Conservation (phyloP, 1,284 basidiomycete species). For the Phellopilus nigrolimitatus region DNA sequence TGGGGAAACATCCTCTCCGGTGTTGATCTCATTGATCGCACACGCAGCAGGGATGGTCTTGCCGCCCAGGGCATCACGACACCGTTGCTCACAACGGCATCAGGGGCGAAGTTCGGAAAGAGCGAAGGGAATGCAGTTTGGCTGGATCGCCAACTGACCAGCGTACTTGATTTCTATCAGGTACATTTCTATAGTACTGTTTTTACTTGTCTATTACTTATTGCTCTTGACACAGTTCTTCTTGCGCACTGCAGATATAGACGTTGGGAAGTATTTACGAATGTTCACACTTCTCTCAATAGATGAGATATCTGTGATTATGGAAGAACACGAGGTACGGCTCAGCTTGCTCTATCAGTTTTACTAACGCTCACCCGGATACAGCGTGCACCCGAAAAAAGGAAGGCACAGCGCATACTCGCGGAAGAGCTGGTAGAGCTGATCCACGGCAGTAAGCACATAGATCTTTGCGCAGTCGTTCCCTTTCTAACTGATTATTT, state of each 20-base stretch:
- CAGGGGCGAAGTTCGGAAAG: slow-evolving; percentile 97
- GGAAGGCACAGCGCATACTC: slow-evolving; percentile 72
- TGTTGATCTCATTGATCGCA: slow-evolving; percentile 78
- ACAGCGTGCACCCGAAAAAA: slow-evolving; percentile 51
- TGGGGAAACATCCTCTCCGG: slow-evolving; percentile 98
- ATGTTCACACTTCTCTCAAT: slow-evolving; percentile 79
- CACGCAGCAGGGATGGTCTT: slow-evolving; percentile 26
- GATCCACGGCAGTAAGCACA: slow-evolving; percentile 69
- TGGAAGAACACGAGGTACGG: slow-evolving; percentile 57
- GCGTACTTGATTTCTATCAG: slow-evolving; percentile 89
- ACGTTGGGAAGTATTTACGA: slow-evolving; percentile 78
- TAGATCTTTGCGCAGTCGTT: neutral
- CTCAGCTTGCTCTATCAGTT: slow-evolving; percentile 11
- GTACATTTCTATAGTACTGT: slow-evolving; percentile 37
- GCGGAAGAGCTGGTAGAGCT: slow-evolving; percentile 88
- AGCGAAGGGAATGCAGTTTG: slow-evolving; percentile 95
- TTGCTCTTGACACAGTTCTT: slow-evolving; percentile 67
- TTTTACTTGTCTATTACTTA: slow-evolving; percentile 7
- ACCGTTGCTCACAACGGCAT: slow-evolving; percentile 85
- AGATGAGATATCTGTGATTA: slow-evolving; percentile 51
- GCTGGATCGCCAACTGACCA: slow-evolving; percentile 74
- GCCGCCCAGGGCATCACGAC: slow-evolving; percentile 74
- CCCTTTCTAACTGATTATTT: neutral
- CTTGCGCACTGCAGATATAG: slow-evolving; percentile 74
- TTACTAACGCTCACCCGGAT: neutral